phyloP scores from a whole-genome alignment of 257 asterid genomes.

The Cordia subcordata region DNA sequence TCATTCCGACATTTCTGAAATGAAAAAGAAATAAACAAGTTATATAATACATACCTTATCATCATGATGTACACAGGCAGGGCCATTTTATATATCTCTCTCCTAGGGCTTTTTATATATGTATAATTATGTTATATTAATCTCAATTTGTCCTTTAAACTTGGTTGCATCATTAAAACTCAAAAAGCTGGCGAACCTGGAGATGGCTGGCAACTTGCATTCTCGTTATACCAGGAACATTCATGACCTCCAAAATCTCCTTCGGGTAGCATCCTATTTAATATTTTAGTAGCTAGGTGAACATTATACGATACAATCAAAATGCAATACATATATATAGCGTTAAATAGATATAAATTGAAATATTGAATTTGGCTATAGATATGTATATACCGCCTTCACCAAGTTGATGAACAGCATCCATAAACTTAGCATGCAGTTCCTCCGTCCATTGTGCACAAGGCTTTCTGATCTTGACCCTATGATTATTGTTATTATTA shows the following conservation, averaged over 20 bases:
- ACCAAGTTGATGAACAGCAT: not conserved
- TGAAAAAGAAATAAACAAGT: not conserved
- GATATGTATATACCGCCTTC: conserved; percentile 5
- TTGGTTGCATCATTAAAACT: too few species aligned
- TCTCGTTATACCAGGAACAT: conserved; percentile 25
- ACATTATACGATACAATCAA: too few species aligned
- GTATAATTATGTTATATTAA: too few species aligned
- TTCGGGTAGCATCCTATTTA: conserved; percentile 22
- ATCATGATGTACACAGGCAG: too few species aligned
- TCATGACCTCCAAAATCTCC: conserved; percentile 23
- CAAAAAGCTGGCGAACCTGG: conserved; percentile 16
- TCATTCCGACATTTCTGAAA: conserved; percentile 28
- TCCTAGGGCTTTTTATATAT: too few species aligned
- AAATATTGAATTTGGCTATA: too few species aligned
- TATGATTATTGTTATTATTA: not conserved
- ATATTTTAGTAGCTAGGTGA: too few species aligned
- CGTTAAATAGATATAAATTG: not conserved
- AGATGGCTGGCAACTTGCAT: conserved; percentile 39
- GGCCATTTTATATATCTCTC: too few species aligned
- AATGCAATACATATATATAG: too few species aligned
- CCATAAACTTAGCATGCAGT: conserved; percentile 10
- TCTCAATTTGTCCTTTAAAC: too few species aligned
- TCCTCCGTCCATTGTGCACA: conserved; percentile 5
- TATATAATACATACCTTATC: not conserved
- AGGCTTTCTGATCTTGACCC: not conserved